Evolutionary conservation across 169 alveolate genomes (phyloP), one percentile per base, ranked within the genome.

Genomic region (Plasmodium berghei): DNA sequence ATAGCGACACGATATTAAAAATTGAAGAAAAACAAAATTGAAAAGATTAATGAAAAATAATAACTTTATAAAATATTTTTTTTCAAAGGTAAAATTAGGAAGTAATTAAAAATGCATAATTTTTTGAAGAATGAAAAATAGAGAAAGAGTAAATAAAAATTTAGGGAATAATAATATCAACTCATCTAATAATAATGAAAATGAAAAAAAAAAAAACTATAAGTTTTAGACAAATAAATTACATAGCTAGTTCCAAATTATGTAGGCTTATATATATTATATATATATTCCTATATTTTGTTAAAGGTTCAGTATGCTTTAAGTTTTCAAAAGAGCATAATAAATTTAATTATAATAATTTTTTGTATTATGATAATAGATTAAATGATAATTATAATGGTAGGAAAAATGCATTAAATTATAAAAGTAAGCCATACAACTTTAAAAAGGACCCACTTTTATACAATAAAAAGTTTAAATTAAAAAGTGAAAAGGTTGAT

Each of bases 401-500:
- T 1, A 62, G 75, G 42, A 75, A 75, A 63, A 75, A 52, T 45
- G 20, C n/a, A 49, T 14, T 75, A 63, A 62, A 75, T 75, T 63
- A 75, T 62, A 75, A 62, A 48, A 75, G 72, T 20, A 67, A 56
- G 28, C 28, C 26, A 18, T 34, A 34, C 3, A 48, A 46, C 63
- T 63, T 49, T 14, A 75, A 75, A 75, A 63, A 75, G 45, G 61
- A 45, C 8, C 26, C 24, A 28, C 12, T 40, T 10, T 62, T 28
- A 48, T 16, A 56, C 14, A 62, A 67, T 24, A 64, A 52, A 12
- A 61, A 46, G 4, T 85, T 71, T 64, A 28, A 22, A 49, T 48
- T 87, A 71, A 62, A 63, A 55, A 73, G 92, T 22, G 80, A 73
- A 69, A 93, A 88, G 63, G 94, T 93, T 22, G 94, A 91, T 73